Evolutionary conservation across 2,329 filamentous ascomycete species (phyloP).

Genomic region (Pseudogymnoascus verrucosus): DNA sequence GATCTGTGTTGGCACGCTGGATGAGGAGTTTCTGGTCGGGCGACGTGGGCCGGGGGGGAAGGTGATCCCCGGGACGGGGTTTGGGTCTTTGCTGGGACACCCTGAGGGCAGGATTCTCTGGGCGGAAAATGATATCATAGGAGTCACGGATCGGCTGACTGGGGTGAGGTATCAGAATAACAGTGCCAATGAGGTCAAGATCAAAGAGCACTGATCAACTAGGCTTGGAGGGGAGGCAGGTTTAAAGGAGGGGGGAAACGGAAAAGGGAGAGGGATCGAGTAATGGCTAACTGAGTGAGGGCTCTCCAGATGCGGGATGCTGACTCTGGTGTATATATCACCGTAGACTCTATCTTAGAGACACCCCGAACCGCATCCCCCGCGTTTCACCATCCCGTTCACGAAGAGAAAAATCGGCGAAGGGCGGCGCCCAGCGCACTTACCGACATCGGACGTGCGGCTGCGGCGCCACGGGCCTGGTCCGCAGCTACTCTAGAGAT

Average conservation of each 20-base stretch:
- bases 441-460: neutral
- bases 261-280: neutral
- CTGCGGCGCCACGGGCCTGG: neutral
- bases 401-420: neutral
- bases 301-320: neutral
- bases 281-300: slow-evolving; percentile 6
- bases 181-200: neutral
- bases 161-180: slow-evolving; percentile 6
- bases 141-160: neutral
- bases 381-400: neutral
- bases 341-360: slow-evolving; percentile 8
- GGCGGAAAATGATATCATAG: slow-evolving; percentile 9
- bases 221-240: neutral
- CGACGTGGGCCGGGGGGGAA: slow-evolving; percentile 14
- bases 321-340: slow-evolving; percentile 3
- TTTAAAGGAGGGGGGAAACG: neutral
- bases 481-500: neutral
- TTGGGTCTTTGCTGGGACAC: neutral
- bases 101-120: slow-evolving; percentile 9
- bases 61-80: slow-evolving; percentile 1
- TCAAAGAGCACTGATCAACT: neutral
- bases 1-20: slow-evolving; percentile 38
- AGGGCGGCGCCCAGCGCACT: neutral
- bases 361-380: neutral
- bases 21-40: slow-evolving; percentile 34